phyloP scores from a whole-genome alignment of 805 yeast genomes.

The Candida insectorum region DNA sequence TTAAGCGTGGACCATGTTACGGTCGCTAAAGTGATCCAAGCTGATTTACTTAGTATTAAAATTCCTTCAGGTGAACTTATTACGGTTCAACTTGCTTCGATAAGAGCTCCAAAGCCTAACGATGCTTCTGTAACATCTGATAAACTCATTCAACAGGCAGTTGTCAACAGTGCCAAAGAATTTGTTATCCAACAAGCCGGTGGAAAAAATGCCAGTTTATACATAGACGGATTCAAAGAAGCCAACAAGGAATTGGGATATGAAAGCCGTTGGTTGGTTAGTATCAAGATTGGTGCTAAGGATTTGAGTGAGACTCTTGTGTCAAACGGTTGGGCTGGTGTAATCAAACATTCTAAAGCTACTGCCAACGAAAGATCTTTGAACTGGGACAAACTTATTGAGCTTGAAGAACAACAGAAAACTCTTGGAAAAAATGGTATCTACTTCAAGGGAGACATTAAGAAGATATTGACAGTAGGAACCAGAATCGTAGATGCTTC shows the following conservation, averaged over 20 bases:
- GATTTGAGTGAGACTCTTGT: constrained; percentile 64
- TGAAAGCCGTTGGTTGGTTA: constrained; percentile 66
- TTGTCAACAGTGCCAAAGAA: constrained; percentile 67
- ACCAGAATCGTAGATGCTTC: constrained; percentile 76
- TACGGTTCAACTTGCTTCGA: constrained; percentile 72
- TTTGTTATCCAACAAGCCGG: constrained; percentile 64
- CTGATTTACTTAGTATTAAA: constrained; percentile 63
- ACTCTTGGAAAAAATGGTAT: constrained; percentile 57
- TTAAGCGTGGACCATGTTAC: constrained; percentile 46
- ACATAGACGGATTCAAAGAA: constrained; percentile 62
- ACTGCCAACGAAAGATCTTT: constrained; percentile 64
- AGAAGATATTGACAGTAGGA: constrained; percentile 49
- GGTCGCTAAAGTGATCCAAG: constrained; percentile 59
- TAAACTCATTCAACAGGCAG: constrained; percentile 41
- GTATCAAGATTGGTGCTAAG: constrained; percentile 49
- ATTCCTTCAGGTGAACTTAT: constrained; percentile 46
- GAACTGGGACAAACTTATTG: constrained; percentile 74
- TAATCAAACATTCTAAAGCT: constrained; percentile 71
- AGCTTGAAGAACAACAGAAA: constrained; percentile 60
- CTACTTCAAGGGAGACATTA: constrained; percentile 42
- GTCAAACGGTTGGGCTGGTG: constrained; percentile 69
- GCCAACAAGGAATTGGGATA: constrained; percentile 51
- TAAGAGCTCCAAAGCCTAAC: constrained; percentile 67
- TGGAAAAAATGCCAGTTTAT: constrained; percentile 65
- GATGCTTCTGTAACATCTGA: constrained; percentile 48